Conservation (phyloP, 2,329 filamentous ascomycete genomes). For the Neonectria neomacrospora region DNA sequence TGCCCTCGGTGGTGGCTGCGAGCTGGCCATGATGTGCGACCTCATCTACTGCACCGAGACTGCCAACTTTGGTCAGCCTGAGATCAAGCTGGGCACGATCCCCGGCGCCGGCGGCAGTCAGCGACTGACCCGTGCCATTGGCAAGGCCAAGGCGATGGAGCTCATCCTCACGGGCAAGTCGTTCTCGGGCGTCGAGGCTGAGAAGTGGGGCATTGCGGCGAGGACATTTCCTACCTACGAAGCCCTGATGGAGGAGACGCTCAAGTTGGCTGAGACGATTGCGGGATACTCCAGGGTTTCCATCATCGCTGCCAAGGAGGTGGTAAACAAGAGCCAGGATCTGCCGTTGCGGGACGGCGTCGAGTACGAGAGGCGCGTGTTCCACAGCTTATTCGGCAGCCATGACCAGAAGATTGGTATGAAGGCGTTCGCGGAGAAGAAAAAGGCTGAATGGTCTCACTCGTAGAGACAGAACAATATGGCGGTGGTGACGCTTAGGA, state of each 20-base stretch:
- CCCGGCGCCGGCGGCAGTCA: conserved; percentile 94
- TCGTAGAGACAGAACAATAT: conserved; percentile 60
- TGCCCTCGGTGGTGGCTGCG: conserved; percentile 93
- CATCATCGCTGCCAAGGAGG: conserved; percentile 91
- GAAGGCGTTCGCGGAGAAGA: conserved; percentile 95
- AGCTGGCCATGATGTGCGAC: conserved; percentile 97
- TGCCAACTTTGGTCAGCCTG: conserved; percentile 95
- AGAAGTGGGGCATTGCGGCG: conserved; percentile 89
- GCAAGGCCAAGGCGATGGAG: conserved; percentile 91
- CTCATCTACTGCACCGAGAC: conserved; percentile 88
- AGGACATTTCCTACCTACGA: conserved; percentile 83
- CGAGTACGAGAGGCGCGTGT: conserved; percentile 92
- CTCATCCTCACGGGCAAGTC: conserved; percentile 86
- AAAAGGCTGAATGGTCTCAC: conserved; percentile 90
- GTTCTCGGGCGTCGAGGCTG: conserved; percentile 86
- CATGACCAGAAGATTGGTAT: conserved; percentile 97
- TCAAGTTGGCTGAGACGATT: conserved; percentile 89
- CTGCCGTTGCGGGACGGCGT: conserved; percentile 87
- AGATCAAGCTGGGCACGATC: conserved; percentile 94
- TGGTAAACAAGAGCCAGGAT: conserved; percentile 99
- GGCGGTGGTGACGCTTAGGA: conserved; percentile 12
- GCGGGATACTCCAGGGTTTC: conserved; percentile 88
- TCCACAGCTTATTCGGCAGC: conserved; percentile 93
- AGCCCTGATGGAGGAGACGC: conserved; percentile 81
- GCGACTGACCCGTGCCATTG: conserved; percentile 82